These are phyloP conservation scores for Favolaschia claudopus DNA, from an alignment of 768 basidiomycete genomes.

Conservation along the genomic window DNA sequence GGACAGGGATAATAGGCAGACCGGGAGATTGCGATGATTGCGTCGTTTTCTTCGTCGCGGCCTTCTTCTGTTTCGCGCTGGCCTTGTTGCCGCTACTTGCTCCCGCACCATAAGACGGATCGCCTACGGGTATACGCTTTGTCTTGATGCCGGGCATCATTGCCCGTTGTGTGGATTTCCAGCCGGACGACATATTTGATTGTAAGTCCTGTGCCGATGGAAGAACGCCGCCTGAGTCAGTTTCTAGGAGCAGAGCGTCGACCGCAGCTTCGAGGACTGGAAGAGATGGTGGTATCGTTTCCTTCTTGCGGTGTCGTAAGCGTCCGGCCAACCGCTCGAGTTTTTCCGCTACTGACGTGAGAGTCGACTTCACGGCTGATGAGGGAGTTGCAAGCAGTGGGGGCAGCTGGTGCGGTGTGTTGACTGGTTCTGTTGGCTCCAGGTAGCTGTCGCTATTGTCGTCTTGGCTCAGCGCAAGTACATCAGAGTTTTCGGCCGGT, in stretches of 20 bases:
- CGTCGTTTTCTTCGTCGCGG: too few species aligned
- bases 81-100: constrained; percentile 1
- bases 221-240: background rate
- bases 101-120: constrained; percentile 7
- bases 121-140: background rate
- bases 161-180: background rate
- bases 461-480: too few species aligned
- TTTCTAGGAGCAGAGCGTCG: constrained; percentile 1
- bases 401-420: too few species aligned
- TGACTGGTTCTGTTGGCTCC: too few species aligned
- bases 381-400: background rate
- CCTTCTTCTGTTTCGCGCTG: background rate
- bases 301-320: background rate
- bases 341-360: background rate
- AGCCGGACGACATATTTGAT: background rate
- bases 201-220: background rate
- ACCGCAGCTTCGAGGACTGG: background rate
- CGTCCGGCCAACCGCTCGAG: constrained; percentile 4
- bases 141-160: constrained; percentile 12
- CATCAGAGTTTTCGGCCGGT: too few species aligned
- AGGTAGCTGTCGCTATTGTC: too few species aligned
- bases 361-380: background rate
- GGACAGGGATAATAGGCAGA: too few species aligned
- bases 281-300: background rate
- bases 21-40: too few species aligned